These are phyloP conservation scores for Fusarium tanahbumbuense DNA, from an alignment of 2,329 filamentous ascomycete genomes.

Conservation along the genomic window DNA sequence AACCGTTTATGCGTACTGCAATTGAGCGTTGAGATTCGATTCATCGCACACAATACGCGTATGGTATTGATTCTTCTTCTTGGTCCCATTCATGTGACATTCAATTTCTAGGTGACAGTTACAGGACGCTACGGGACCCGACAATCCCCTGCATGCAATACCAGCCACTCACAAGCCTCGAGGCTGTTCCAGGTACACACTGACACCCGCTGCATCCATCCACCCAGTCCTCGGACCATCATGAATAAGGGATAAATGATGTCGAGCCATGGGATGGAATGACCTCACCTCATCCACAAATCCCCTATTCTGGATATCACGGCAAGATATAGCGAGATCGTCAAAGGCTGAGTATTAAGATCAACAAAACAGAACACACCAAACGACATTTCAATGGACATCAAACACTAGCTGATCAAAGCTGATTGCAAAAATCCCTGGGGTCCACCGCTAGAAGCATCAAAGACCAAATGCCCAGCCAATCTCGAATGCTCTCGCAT, in stretches of 20 bases:
- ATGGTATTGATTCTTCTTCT: neutral
- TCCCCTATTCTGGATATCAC: neutral
- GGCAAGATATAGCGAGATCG: neutral
- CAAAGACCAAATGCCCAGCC: neutral
- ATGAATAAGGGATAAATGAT: neutral
- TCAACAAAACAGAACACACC: slow-evolving; percentile 3
- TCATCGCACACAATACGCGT: neutral
- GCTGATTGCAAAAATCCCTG: slow-evolving; percentile 3
- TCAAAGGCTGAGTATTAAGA: slow-evolving; percentile 17
- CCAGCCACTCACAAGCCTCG: slow-evolving; percentile 26
- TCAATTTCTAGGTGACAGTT: neutral
- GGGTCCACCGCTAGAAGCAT: slow-evolving; percentile 1
- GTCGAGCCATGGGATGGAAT: slow-evolving; percentile 14
- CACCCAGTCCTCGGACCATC: neutral
- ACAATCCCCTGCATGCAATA: slow-evolving; percentile 3
- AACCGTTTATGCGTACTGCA: neutral
- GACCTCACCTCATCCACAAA: slow-evolving; percentile 12
- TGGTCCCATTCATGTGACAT: slow-evolving; percentile 4
- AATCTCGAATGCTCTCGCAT: neutral
- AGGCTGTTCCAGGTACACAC: slow-evolving; percentile 26
- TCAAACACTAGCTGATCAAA: slow-evolving; percentile 9
- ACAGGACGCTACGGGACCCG: neutral
- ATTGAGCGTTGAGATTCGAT: neutral
- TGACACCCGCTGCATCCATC: neutral
- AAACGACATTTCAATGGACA: slow-evolving; percentile 3